These are phyloP conservation scores for Auriscalpium orientale DNA, from an alignment of 768 basidiomycete species.

Conservation along the genomic window DNA sequence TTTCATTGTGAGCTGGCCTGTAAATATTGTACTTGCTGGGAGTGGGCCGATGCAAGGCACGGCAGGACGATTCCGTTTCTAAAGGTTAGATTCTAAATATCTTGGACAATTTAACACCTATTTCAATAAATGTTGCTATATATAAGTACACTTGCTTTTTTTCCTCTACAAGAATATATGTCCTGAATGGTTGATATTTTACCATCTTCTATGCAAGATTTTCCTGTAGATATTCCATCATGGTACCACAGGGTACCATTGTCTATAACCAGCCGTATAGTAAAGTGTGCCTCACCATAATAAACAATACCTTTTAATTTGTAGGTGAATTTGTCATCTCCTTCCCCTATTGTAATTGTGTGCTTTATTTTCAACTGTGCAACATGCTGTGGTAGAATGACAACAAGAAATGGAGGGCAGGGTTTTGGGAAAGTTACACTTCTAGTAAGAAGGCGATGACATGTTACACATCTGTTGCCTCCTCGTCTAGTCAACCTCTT, in stretches of 20 bases:
- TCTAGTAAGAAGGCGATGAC: neutral
- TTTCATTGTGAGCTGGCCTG: too few relatives aligned
- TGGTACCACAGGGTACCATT: conserved; percentile 18
- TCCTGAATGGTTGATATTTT: neutral
- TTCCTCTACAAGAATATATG: neutral
- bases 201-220: neutral
- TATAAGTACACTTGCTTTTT: neutral
- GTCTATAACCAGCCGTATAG: conserved; percentile 10
- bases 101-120: neutral
- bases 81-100: neutral
- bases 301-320: conserved; percentile 18
- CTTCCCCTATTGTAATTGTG: neutral
- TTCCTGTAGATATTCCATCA: conserved; percentile 15
- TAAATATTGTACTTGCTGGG: neutral
- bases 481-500: neutral
- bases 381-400: neutral
- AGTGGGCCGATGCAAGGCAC: neutral
- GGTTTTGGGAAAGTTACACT: neutral
- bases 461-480: neutral
- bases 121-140: neutral
- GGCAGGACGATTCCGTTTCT: neutral
- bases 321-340: neutral
- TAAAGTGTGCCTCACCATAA: conserved; percentile 18
- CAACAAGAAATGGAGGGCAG: neutral
- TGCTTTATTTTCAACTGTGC: neutral